A percentile compares a stretch with the other conserved stretches of the same genome.
Conservation (phyloP, 257 asterid species). For the Gentiana straminea region DNA sequence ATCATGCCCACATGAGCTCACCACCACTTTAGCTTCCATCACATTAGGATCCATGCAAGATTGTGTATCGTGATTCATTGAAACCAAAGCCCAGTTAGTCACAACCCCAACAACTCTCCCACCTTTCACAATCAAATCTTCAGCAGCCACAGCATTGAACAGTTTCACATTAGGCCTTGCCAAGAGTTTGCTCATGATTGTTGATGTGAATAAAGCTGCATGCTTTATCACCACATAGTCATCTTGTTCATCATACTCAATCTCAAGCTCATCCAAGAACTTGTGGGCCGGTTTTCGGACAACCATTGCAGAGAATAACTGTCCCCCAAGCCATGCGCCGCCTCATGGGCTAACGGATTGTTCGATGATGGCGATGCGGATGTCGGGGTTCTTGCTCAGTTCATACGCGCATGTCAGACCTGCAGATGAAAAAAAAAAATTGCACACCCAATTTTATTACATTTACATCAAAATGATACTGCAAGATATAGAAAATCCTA, state of each 20-base stretch:
- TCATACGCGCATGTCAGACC: conserved; percentile 90
- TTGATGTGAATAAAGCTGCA: conserved; percentile 85
- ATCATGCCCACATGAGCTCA: conserved; percentile 93
- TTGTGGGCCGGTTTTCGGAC: conserved; percentile 83
- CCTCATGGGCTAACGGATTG: conserved; percentile 95
- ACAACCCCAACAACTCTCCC: conserved; percentile 80
- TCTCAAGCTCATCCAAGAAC: conserved; percentile 67
- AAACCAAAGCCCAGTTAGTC: conserved; percentile 86
- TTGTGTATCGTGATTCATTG: conserved; percentile 88
- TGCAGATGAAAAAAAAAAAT: conserved; percentile 22
- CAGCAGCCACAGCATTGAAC: conserved; percentile 92
- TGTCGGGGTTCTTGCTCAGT: conserved; percentile 59
- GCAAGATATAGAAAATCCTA: no score
- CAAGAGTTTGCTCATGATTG: conserved; percentile 84
- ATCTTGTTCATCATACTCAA: conserved; percentile 76
- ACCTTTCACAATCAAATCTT: conserved; percentile 73
- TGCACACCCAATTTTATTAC: no score
- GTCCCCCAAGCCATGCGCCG: conserved; percentile 97
- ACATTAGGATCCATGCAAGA: conserved; percentile 96
- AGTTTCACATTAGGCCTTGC: conserved; percentile 81
- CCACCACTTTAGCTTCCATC: conserved; percentile 83
- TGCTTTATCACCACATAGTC: conserved; percentile 85
- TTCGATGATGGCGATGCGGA: conserved; percentile 53
- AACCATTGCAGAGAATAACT: conserved; percentile 86
- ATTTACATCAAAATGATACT: no score